Evolutionary conservation across 2,329 filamentous ascomycete species (phyloP).

Genomic region (Paracorniculantispora psalliotae): DNA sequence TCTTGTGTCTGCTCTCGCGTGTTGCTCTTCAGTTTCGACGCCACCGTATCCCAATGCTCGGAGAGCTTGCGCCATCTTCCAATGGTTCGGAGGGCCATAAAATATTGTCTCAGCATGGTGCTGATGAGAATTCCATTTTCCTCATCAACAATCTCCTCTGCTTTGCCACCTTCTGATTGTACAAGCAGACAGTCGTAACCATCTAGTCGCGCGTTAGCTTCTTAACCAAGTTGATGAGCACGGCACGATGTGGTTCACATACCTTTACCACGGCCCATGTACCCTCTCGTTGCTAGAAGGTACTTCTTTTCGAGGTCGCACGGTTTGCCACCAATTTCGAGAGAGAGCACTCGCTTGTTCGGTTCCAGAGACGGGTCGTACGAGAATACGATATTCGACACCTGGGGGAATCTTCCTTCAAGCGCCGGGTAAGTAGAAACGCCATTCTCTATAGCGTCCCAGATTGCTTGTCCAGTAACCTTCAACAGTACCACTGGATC

Average conservation of each 20-base stretch:
- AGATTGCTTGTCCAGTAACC: slow-evolving; percentile 65
- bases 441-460: slow-evolving; percentile 79
- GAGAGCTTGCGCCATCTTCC: slow-evolving; percentile 74
- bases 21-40: slow-evolving; percentile 53
- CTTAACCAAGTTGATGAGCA: not conserved
- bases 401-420: slow-evolving; percentile 80
- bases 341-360: slow-evolving; percentile 58
- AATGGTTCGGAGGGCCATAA: slow-evolving; percentile 77
- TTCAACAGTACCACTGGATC: slow-evolving; percentile 78
- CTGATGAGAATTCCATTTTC: slow-evolving; percentile 85
- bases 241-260: slow-evolving; percentile 4
- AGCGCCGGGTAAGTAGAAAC: slow-evolving; percentile 76
- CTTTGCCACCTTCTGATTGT: slow-evolving; percentile 67
- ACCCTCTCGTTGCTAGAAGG: slow-evolving; percentile 72
- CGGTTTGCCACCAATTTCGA: slow-evolving; percentile 55
- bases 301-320: slow-evolving; percentile 63
- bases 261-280: slow-evolving; percentile 80
- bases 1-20: slow-evolving; percentile 30
- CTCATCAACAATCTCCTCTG: slow-evolving; percentile 74
- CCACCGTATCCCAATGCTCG: slow-evolving; percentile 63
- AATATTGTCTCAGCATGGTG: slow-evolving; percentile 84
- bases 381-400: slow-evolving; percentile 73
- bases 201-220: slow-evolving; percentile 39
- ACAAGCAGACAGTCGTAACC: slow-evolving; percentile 75
- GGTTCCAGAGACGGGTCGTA: slow-evolving; percentile 61